Base-by-base conservation (phyloP, 345 rosid species). In the Odontarrhena argentea region DNA sequence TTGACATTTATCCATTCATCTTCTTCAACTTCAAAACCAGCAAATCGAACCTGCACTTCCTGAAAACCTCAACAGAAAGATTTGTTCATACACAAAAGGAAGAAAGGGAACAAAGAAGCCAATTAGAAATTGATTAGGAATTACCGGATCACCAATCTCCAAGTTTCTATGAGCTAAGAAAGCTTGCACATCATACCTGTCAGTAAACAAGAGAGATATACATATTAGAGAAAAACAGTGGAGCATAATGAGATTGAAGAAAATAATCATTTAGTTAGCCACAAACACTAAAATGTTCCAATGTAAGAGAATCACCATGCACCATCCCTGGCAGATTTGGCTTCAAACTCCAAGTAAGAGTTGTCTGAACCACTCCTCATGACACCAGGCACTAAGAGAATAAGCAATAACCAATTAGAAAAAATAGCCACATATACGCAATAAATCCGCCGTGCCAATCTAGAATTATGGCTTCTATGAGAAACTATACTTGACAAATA, bases 1-100 rank as follows among this genome's bases (percentile, higher is more conserved):
- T 88, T 80, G 51, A 95, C 79, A 59, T 95, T 87, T 55, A 89
- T 65, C 99, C 99, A 95, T 84, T 95, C 99, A 76, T 89, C 99
- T 77, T 95, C 98, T 51, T 87, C 96, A 35, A 85, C 86, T 78
- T 96, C 99, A 43, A 91, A 95, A 54, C 99, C 99, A 41, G 96
- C 81, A 85, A 95, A 91, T 15, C 96, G 83, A 63, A 91, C 96
- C 77, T 87, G 79, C 48, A 87, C 98, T 78, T 95, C 99, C 98
- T 95, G 88, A 69, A 76, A 83, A 53, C 41, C 37, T 55, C 79
- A 74, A 67, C 45, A 77, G 50, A 40, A 67, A 58, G 2, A 58
- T 13, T 30, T 28, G 60, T 3, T 68, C 18, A 49, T 48, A 9
- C 41, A 47, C 25, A 35, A 69, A 55, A 43, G 12, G n/a, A 51